Evolutionary conservation across 2,329 filamentous ascomycete species (phyloP).

Genomic region (Dichotomopilus funicola): DNA sequence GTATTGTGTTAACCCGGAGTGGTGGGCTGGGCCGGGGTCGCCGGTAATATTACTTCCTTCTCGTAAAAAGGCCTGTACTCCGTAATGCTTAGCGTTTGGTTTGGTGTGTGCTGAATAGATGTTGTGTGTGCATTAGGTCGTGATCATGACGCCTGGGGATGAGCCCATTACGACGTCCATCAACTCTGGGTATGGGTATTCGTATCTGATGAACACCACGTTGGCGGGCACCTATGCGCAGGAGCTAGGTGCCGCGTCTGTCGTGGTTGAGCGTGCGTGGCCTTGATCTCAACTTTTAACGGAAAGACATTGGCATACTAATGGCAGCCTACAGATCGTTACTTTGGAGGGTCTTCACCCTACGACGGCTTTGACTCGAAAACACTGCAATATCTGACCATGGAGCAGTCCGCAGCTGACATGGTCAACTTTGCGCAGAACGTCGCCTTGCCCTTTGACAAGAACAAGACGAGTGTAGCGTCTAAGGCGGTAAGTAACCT

Average conservation of each 20-base stretch:
- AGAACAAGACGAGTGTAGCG: slow-evolving; percentile 13
- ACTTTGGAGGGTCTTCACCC: slow-evolving; percentile 20
- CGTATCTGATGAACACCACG: slow-evolving; percentile 20
- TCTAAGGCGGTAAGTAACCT: slow-evolving; percentile 12
- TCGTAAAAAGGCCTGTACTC: too few species aligned
- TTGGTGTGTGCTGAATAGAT: background rate
- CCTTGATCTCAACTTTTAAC: background rate
- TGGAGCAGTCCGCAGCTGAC: slow-evolving; percentile 19
- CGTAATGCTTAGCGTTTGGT: too few species aligned
- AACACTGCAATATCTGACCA: slow-evolving; percentile 22
- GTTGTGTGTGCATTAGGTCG: slow-evolving; percentile 9
- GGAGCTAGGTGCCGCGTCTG: slow-evolving; percentile 16
- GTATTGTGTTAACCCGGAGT: slow-evolving; percentile 22
- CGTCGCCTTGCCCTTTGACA: slow-evolving; percentile 16
- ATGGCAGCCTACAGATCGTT: slow-evolving; percentile 15
- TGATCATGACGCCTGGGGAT: slow-evolving; percentile 20
- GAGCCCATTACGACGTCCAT: slow-evolving; percentile 10
- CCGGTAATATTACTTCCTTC: slow-evolving; percentile 8
- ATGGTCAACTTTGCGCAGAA: slow-evolving; percentile 22
- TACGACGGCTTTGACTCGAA: slow-evolving; percentile 20
- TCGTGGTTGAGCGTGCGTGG: slow-evolving; percentile 20
- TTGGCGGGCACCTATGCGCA: slow-evolving; percentile 18
- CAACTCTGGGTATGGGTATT: slow-evolving; percentile 12
- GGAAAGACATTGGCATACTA: background rate
- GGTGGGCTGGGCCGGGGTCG: slow-evolving; percentile 20